Evolutionary conservation across 2,329 filamentous ascomycete genomes (phyloP).

Genomic region (Tolypocladium amazonense): DNA sequence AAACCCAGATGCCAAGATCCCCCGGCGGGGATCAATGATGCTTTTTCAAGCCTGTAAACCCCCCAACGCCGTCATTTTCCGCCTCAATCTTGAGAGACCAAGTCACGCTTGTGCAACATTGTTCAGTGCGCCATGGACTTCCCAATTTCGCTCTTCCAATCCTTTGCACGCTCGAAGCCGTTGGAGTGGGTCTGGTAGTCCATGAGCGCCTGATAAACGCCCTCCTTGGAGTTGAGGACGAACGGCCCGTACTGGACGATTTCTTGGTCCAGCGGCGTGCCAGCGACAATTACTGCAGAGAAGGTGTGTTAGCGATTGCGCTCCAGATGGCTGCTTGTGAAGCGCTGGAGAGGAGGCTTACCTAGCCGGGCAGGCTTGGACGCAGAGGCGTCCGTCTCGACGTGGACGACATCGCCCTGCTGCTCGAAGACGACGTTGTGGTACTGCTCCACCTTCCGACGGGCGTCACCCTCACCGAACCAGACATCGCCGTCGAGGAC

Average conservation of each 20-base stretch:
- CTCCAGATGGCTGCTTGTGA: neutral
- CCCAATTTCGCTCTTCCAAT: conserved; percentile 81
- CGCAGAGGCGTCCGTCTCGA: conserved; percentile 56
- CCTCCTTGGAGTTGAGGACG: conserved; percentile 61
- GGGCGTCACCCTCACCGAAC: conserved; percentile 45
- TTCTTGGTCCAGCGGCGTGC: conserved; percentile 68
- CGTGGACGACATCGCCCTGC: conserved; percentile 64
- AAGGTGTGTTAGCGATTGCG: neutral
- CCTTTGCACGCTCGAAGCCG: conserved; percentile 68
- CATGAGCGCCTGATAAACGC: conserved; percentile 65
- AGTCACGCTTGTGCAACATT: too few relatives aligned
- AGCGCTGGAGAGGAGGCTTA: conserved; percentile 7
- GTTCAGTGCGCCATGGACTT: conserved; percentile 51
- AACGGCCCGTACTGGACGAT: conserved; percentile 81
- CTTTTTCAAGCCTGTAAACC: neutral
- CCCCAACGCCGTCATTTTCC: neutral
- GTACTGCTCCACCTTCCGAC: conserved; percentile 52
- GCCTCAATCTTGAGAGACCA: neutral
- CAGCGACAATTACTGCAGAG: conserved; percentile 55
- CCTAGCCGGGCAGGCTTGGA: conserved; percentile 43
- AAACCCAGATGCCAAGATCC: neutral
- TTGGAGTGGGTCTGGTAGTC: conserved; percentile 66
- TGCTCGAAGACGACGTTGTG: conserved; percentile 86
- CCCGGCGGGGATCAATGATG: neutral
- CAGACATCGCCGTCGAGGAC: conserved; percentile 62